Evolutionary conservation across 139 green algal genomes (phyloP).

Genomic region (Edaphochlamys debaryana): DNA sequence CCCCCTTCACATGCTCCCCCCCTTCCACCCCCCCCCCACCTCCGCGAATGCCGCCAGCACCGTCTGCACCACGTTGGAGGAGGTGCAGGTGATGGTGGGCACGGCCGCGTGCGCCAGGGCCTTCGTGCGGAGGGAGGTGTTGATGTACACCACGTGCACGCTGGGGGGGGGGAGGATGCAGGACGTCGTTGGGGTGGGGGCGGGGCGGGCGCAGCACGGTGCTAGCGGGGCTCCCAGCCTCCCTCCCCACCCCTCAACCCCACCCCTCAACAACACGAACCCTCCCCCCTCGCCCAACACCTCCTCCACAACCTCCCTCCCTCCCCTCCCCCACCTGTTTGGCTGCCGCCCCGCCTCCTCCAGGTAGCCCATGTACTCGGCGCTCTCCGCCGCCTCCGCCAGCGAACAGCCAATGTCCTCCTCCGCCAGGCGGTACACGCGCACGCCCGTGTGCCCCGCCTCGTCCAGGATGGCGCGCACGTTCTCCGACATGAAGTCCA

Average conservation of each 20-base stretch:
- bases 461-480: constrained; percentile 96
- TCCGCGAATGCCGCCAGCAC: constrained; percentile 92
- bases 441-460: constrained; percentile 54
- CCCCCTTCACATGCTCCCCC: neutral
- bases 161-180: constrained; percentile 51
- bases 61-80: constrained; percentile 98
- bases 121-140: constrained; percentile 96
- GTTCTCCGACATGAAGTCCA: constrained; percentile 99
- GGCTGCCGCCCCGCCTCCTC: constrained; percentile 50
- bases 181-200: neutral
- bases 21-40: constrained; percentile 50
- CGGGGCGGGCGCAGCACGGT: neutral
- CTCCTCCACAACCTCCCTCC: neutral
- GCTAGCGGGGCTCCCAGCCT: no score
- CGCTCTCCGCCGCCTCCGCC: constrained; percentile 91
- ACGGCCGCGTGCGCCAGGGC: constrained; percentile 83
- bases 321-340: neutral
- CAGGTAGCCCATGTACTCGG: constrained; percentile 84
- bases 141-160: constrained; percentile 99
- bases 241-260: no score
- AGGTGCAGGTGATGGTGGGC: constrained; percentile 99
- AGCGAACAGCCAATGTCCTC: constrained; percentile 95
- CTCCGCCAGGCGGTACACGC: constrained; percentile 91
- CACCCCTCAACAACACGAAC: no score
- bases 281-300: neutral